Conservation (phyloP, 1,284 basidiomycete species). For the Fomitopsis pinicola region DNA sequence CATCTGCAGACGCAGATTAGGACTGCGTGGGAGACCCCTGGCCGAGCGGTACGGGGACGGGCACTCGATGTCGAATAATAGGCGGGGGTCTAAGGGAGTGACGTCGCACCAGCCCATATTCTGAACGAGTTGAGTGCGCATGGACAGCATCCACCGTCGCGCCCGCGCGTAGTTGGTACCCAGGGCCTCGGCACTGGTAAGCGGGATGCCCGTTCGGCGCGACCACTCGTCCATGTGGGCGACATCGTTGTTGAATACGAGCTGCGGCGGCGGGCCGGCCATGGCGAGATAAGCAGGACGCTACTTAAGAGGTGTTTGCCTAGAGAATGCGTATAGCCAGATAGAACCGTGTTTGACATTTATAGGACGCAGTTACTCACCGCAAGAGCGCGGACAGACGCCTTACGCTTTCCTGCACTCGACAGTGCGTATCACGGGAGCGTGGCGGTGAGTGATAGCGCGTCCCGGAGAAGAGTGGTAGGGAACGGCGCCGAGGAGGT, state of each 20-base stretch:
- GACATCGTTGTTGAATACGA: constrained; percentile 74
- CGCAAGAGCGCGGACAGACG: constrained; percentile 18
- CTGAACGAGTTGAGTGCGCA: constrained; percentile 58
- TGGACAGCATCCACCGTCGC: constrained; percentile 63
- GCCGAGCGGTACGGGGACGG: constrained; percentile 72
- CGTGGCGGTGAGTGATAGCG: constrained; percentile 18
- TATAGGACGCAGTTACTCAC: constrained; percentile 17
- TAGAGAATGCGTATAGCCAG: constrained; percentile 12
- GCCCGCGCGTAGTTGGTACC: constrained; percentile 75
- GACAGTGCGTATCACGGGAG: constrained; percentile 26
- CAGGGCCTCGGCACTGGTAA: constrained; percentile 75
- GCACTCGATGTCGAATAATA: constrained; percentile 74
- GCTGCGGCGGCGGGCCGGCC: constrained; percentile 39
- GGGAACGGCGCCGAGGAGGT: constrained; percentile 15
- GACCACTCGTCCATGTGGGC: constrained; percentile 80
- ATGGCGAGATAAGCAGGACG: constrained; percentile 16
- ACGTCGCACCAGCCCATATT: constrained; percentile 66
- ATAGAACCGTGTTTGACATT: constrained; percentile 18
- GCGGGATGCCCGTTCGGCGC: constrained; percentile 65
- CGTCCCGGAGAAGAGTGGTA: constrained; percentile 19
- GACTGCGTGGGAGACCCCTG: constrained; percentile 68
- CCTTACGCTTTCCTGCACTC: constrained; percentile 28
- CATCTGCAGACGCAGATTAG: constrained; percentile 65
- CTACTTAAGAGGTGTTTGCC: constrained; percentile 5
- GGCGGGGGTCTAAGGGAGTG: constrained; percentile 53